These are phyloP conservation scores for Colletotrichum costaricense DNA, from an alignment of 2,329 filamentous ascomycete genomes.

Conservation along the genomic window DNA sequence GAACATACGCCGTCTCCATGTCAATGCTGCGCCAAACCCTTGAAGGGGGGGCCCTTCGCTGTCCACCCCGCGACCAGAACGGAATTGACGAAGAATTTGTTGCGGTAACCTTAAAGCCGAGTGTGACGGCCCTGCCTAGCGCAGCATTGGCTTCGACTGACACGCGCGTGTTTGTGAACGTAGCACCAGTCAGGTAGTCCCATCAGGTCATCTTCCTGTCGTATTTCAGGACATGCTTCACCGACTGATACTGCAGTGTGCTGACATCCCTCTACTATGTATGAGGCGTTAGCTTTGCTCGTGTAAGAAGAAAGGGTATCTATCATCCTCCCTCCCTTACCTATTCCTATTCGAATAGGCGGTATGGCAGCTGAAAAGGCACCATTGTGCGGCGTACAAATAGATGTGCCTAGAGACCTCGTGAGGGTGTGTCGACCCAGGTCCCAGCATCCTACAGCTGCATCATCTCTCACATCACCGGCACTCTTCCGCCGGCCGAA, in stretches of 20 bases:
- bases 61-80: conserved; percentile 1
- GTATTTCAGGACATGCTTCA: neutral
- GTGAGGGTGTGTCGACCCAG: neutral
- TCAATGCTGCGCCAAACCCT: conserved; percentile 23
- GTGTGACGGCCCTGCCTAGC: neutral
- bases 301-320: neutral
- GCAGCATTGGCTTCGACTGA: neutral
- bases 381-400: neutral
- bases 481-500: conserved; percentile 18
- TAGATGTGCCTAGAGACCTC: neutral
- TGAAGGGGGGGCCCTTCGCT: neutral
- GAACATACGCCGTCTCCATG: conserved; percentile 21
- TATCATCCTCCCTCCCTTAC: neutral
- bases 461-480: conserved; percentile 26
- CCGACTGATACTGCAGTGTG: neutral
- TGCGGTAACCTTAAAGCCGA: neutral
- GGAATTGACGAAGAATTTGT: conserved; percentile 12
- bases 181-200: neutral
- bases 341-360: neutral
- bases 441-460: neutral
- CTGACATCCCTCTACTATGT: neutral
- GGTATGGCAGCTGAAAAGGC: neutral
- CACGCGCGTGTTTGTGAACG: neutral
- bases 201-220: neutral
- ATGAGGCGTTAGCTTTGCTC: neutral